Conservation (phyloP, 2,329 filamentous ascomycete species). For the Davidsoniella australis region DNA sequence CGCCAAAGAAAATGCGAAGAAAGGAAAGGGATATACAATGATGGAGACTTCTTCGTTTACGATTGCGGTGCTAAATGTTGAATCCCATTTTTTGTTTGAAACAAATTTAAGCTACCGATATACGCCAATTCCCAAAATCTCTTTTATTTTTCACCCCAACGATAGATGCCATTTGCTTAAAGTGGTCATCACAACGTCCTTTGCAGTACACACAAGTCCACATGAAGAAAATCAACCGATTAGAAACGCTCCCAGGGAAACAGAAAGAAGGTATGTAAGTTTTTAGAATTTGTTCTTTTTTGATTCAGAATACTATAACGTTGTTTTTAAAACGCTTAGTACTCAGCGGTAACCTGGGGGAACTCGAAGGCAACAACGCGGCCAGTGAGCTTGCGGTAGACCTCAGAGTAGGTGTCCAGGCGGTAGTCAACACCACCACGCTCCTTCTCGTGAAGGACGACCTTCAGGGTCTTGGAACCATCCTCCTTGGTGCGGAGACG, state of each 20-base stretch:
- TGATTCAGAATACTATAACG: constrained; percentile 9
- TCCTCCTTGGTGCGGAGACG: constrained; percentile 97
- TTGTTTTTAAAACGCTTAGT: constrained; percentile 36
- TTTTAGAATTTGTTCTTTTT: constrained; percentile 5
- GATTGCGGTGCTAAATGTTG: constrained; percentile 13
- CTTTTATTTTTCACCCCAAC: constrained; percentile 1
- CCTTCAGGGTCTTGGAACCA: constrained; percentile 95
- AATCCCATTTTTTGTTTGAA: constrained; percentile 1
- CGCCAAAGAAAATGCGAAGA: no score
- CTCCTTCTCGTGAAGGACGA: constrained; percentile 99
- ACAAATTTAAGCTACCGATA: constrained; percentile 12
- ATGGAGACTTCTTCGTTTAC: constrained; percentile 12
- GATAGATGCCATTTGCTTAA: background rate
- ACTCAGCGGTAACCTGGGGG: constrained; percentile 69
- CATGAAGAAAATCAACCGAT: constrained; percentile 1
- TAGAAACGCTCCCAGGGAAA: constrained; percentile 5
- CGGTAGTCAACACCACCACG: constrained; percentile 97
- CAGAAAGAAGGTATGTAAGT: constrained; percentile 1
- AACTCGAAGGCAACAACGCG: constrained; percentile 97
- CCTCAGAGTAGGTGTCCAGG: constrained; percentile 98
- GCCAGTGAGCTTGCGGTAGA: constrained; percentile 95
- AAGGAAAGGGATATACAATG: constrained; percentile 12
- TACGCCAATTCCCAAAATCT: constrained; percentile 5
- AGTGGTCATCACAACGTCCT: constrained; percentile 2
- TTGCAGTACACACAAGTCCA: constrained; percentile 6